These are phyloP conservation scores for Thymus quinquecostatus DNA, from an alignment of 257 asterid genomes.

Conservation along the genomic window DNA sequence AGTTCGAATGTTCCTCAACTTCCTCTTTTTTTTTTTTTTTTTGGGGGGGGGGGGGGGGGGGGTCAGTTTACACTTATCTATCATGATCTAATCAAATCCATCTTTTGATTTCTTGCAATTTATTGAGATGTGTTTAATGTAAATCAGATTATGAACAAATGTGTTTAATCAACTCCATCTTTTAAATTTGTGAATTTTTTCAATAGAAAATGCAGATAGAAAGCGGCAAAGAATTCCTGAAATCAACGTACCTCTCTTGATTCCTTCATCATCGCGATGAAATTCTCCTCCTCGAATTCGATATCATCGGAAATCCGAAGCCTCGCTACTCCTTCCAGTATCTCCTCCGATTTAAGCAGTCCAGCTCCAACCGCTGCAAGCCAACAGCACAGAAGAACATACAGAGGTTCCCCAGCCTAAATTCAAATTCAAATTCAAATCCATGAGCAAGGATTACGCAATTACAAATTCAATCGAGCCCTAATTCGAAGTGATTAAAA, in stretches of 20 bases:
- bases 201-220: not conserved
- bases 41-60: too few relatives aligned
- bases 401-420: constrained; percentile 86
- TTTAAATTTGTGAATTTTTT: too few relatives aligned
- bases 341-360: constrained; percentile 90
- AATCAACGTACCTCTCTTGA: constrained; percentile 74
- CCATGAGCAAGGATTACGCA: not conserved
- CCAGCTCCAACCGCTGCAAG: constrained; percentile 97
- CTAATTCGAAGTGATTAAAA: not conserved
- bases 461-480: too few relatives aligned
- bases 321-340: constrained; percentile 89
- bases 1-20: too few relatives aligned
- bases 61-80: too few relatives aligned
- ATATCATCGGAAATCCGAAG: constrained; percentile 87
- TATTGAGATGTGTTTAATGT: too few relatives aligned
- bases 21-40: too few relatives aligned
- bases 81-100: too few relatives aligned
- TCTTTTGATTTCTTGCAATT: too few relatives aligned
- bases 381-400: constrained; percentile 90
- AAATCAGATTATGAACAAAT: too few relatives aligned
- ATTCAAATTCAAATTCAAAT: not conserved
- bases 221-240: not conserved
- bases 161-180: too few relatives aligned
- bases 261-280: constrained; percentile 79
- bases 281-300: constrained; percentile 89